Evolutionary conservation across 345 rosid genomes (phyloP), one percentile per base, ranked within the genome.

Genomic region (Cardamine occulta): DNA sequence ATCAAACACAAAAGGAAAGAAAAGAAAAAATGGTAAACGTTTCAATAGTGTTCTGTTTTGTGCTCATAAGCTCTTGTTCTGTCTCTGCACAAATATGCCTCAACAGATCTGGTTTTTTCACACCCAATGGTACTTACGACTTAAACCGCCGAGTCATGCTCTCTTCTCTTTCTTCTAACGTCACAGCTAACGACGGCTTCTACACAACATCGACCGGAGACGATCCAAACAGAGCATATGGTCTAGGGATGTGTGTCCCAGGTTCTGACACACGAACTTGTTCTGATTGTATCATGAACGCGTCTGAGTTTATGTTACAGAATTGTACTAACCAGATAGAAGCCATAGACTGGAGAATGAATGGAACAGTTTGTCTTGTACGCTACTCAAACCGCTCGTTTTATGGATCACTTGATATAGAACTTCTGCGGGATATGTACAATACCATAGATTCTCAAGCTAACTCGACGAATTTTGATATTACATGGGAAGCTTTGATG

Each of bases 401-500:
- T 67, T 56, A 55, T 4, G 73, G 79, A 40, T 57, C 31, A 11
- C 58, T 74, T 0, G 66, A 35, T 47, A n/a, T 15, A 15, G 52
- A 66, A 4, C 6, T 59, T 56, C 5, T 56, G 2, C 18, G 72
- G 60, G 29, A 13, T 18, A 35, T 15, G 21, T 15, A 52, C 57
- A 17, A 64, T 54, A 63, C 77, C 0, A 65, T 57, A 55, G 48
- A 55, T 39, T 6, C 29, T 14, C 32, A 73, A 63, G 64, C 17
- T 21, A 72, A 68, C 8, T 19, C 15, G 26, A 52, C 61, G 10
- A 48, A 76, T 63, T 54, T 67, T 6, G 18, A 85, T 28, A 18
- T 74, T 52, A 48, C 84, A 53, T 74, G 72, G 78, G 78, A 65
- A 49, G 78, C 31, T 13, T 45, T 74, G 63, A 74, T 74, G 78